Conservation (phyloP, 2,329 filamentous ascomycete genomes). For the Neofusicoccum kwambonambiense region DNA sequence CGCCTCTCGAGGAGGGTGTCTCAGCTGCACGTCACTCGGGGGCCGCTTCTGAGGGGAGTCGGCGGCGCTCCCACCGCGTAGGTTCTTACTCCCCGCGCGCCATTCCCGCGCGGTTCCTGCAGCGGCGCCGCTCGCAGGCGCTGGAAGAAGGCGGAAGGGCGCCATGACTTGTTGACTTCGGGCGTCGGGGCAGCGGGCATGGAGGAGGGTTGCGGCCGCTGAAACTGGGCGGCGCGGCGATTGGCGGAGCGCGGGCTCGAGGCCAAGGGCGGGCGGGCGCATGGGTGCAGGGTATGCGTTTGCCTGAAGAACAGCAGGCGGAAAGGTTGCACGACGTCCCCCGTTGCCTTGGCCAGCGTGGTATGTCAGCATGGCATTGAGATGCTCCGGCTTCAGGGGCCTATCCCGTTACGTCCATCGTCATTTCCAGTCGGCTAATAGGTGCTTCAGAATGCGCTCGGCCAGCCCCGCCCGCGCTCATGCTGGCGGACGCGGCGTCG, state of each 20-base stretch:
- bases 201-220: not conserved
- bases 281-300: not conserved
- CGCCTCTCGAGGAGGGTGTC: not conserved
- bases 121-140: not conserved
- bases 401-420: slow-evolving; percentile 12
- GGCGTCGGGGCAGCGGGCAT: not conserved
- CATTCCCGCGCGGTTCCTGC: not conserved
- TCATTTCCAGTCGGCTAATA: slow-evolving; percentile 17
- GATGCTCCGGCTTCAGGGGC: slow-evolving; percentile 17
- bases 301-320: slow-evolving; percentile 12
- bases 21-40: slow-evolving; percentile 12
- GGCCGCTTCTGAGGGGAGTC: not conserved
- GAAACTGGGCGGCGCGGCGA: not conserved
- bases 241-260: not conserved
- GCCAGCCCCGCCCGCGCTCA: slow-evolving; percentile 2
- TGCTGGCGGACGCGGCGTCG: not conserved
- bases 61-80: not conserved
- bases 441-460: slow-evolving; percentile 11
- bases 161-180: not conserved
- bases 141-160: not conserved
- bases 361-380: slow-evolving; percentile 13
- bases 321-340: not conserved
- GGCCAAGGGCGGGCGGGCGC: not conserved
- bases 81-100: not conserved
- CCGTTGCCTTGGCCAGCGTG: slow-evolving; percentile 4